Evolutionary conservation across 2,329 filamentous ascomycete species (phyloP).

Genomic region (Talaromyces islandicus): DNA sequence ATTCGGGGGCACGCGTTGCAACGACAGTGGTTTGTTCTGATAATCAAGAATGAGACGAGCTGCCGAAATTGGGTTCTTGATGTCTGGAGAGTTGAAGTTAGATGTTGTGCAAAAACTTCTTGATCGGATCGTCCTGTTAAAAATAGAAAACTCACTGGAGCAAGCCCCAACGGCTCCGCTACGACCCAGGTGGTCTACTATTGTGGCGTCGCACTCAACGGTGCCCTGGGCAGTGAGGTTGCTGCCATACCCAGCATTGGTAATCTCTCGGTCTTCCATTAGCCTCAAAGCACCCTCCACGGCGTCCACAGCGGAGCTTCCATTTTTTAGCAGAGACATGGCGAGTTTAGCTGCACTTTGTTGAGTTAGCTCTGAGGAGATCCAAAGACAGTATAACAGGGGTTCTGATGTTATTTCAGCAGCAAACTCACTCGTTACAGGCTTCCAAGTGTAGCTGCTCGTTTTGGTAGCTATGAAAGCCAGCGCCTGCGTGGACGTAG

Average conservation of each 20-base stretch:
- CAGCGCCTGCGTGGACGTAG: conserved; percentile 92
- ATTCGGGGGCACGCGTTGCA: conserved; percentile 87
- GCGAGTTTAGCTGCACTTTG: conserved; percentile 72
- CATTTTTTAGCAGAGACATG: conserved; percentile 73
- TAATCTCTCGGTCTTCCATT: conserved; percentile 91
- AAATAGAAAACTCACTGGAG: conserved; percentile 59
- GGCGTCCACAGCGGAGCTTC: conserved; percentile 76
- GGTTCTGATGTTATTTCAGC: neutral
- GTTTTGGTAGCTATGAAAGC: conserved; percentile 84
- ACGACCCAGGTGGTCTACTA: conserved; percentile 84
- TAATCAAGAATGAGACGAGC: conserved; percentile 77
- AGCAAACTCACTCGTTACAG: conserved; percentile 70
- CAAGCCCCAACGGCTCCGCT: conserved; percentile 92
- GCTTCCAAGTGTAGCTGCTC: conserved; percentile 78
- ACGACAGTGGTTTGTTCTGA: conserved; percentile 68
- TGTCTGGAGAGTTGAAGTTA: conserved; percentile 49
- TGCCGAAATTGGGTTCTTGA: conserved; percentile 86
- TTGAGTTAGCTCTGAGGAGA: conserved; percentile 6
- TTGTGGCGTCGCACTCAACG: conserved; percentile 90
- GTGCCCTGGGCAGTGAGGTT: conserved; percentile 85
- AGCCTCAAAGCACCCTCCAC: conserved; percentile 82
- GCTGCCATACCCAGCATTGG: conserved; percentile 93
- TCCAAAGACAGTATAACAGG: neutral
- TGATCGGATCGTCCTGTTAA: neutral
- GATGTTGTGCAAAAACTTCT: neutral